Percentiles rank a stretch among this genome's conserved stretches.
phyloP scores from a whole-genome alignment of 768 basidiomycete genomes.

The Phlebiopsis gigantea region DNA sequence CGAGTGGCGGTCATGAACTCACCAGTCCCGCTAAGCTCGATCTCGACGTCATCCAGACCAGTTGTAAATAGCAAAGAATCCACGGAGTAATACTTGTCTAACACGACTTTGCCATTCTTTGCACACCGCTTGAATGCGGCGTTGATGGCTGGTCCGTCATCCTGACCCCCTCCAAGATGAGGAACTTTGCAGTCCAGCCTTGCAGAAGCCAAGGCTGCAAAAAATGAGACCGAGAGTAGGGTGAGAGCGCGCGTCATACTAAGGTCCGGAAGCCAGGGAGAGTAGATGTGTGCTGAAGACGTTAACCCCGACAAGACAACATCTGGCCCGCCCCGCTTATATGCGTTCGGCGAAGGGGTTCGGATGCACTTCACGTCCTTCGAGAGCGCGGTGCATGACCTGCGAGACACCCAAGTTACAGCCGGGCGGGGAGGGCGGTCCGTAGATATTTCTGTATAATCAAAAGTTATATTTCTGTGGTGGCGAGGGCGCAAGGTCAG shows the following conservation, averaged over 20 bases:
- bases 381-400: neutral
- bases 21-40: slow-evolving; percentile 35
- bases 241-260: neutral
- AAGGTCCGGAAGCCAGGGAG: neutral
- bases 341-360: neutral
- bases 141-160: slow-evolving; percentile 33
- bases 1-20: slow-evolving; percentile 13
- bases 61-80: slow-evolving; percentile 34
- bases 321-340: neutral
- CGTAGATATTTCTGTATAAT: neutral
- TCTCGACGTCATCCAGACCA: slow-evolving; percentile 32
- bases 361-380: neutral
- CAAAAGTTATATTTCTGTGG: neutral
- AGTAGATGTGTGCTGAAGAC: neutral
- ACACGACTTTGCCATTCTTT: slow-evolving; percentile 25
- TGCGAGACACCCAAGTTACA: neutral
- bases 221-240: neutral
- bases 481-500: neutral
- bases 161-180: slow-evolving; percentile 28
- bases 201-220: slow-evolving; percentile 2
- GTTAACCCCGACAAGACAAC: neutral
- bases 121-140: slow-evolving; percentile 28
- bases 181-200: slow-evolving; percentile 23
- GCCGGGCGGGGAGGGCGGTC: neutral
- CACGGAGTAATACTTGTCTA: slow-evolving; percentile 33